Base-by-base conservation (phyloP, 2,329 filamentous ascomycete genomes). In the Raffaelea deltoideospora region DNA sequence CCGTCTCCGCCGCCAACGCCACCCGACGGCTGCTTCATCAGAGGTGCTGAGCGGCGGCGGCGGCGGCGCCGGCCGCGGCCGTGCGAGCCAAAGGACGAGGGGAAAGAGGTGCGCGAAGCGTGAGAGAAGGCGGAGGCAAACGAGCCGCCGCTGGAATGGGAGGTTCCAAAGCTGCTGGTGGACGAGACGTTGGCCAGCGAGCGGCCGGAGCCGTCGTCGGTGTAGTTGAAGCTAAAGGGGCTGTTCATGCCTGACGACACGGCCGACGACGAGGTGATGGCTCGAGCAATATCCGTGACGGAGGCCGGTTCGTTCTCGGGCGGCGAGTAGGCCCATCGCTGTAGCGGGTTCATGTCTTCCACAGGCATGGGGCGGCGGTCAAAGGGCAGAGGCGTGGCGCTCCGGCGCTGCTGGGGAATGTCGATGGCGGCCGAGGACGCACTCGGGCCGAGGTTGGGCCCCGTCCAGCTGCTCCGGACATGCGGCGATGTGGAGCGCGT, bases 401-500 rank as follows among this genome's bases (percentile, higher is more conserved):
- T 41, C 13, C 44, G 44, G 21, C 64, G 58, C 48, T 68, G 61
- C 48, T 67, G 61, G 10, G 84, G 81, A 38, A 93, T 87, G 43
- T 87, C 76, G 43, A 93, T 77, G 5, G 77, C 72, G 38, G 65
- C 63, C 17, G 29, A 17, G 1, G 31, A 14, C 9, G 19, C 33
- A 10, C 29, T 23, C 2, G 4, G 19, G 4, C 11, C n/a, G 6
- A 11, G 7, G 28, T 15, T 15, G 15, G 28, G 19, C 7, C 68
- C 69, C 38, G 71, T 69, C 44, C 59, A 66, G 43, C 65, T 67
- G 43, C 65, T 68, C 20, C 73, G 68, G 32, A 78, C 60, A 46
- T 78, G 72, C 1, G 84, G 81, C 5, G 83, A 87, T 15, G 69
- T 73, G 22, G 72, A 75, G 44, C 78, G 68, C 33, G 73, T 74